Evolutionary conservation across 768 basidiomycete genomes (phyloP).

Genomic region (Coprinopsis sp.): DNA sequence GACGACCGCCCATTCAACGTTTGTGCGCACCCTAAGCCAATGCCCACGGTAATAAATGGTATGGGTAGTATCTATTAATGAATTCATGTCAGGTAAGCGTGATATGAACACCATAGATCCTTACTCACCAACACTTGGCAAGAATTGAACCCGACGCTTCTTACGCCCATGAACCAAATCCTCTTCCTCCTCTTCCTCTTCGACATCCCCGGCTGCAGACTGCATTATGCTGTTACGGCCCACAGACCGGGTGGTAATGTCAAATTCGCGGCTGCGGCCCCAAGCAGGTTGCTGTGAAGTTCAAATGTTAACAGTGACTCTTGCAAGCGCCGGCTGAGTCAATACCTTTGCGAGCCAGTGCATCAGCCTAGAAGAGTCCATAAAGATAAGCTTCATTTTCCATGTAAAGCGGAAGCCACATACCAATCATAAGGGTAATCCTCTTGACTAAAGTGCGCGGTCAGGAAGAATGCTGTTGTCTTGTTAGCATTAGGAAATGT

Average conservation of each 20-base stretch:
- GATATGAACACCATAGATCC: conserved; percentile 9
- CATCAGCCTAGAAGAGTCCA: conserved; percentile 59
- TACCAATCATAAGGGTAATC: conserved; percentile 87
- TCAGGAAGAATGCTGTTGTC: conserved; percentile 84
- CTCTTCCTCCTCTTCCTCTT: conserved; percentile 70
- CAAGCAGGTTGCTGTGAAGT: conserved; percentile 77
- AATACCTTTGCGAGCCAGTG: conserved; percentile 81
- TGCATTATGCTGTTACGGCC: conserved; percentile 61
- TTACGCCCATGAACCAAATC: conserved; percentile 64
- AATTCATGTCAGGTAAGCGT: conserved; percentile 9
- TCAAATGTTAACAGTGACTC: conserved; percentile 1
- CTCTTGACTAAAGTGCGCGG: conserved; percentile 83
- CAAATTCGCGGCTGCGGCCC: conserved; percentile 85
- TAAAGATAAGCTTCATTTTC: conserved; percentile 3
- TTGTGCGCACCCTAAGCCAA: conserved; percentile 66
- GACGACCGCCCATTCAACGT: conserved; percentile 12
- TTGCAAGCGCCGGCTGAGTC: conserved; percentile 1
- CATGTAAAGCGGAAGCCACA: conserved; percentile 15
- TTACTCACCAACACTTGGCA: conserved; percentile 70
- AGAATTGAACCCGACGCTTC: conserved; percentile 78
- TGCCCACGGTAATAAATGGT: conserved; percentile 89
- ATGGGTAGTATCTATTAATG: conserved; percentile 67
- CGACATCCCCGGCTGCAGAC: conserved; percentile 69
- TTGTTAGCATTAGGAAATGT: background rate
- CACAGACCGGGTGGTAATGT: conserved; percentile 77